phyloP scores from a whole-genome alignment of 768 basidiomycete species.

The Lactarius deliciosus region DNA sequence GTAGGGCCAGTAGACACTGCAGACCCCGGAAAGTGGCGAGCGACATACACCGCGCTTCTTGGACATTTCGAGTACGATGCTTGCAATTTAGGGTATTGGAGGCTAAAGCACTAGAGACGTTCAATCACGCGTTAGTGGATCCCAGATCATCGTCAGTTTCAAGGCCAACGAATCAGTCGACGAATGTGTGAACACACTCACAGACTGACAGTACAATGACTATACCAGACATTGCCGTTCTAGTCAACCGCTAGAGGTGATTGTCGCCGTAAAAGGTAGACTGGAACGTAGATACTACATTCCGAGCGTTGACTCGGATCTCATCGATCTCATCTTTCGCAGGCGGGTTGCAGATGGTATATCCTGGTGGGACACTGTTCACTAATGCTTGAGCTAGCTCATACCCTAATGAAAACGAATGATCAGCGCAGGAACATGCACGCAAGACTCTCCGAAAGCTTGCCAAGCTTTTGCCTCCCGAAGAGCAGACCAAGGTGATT shows the following conservation, averaged over 20 bases:
- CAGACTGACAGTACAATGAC: too few relatives aligned
- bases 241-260: too few relatives aligned
- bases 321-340: neutral
- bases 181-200: too few relatives aligned
- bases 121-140: neutral
- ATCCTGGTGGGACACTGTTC: conserved; percentile 10
- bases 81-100: neutral
- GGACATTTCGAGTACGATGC: neutral
- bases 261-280: neutral
- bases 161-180: neutral
- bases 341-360: neutral
- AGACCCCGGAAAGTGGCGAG: too few relatives aligned
- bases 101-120: neutral
- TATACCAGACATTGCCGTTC: too few relatives aligned
- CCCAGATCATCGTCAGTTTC: neutral
- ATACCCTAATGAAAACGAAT: neutral
- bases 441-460: conserved; percentile 55
- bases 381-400: neutral
- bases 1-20: neutral
- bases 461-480: conserved; percentile 46
- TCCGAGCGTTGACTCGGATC: neutral
- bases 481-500: conserved; percentile 54
- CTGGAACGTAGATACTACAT: neutral
- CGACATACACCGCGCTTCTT: neutral
- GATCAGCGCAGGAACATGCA: conserved; percentile 52